Conservation (phyloP, 306 rosid species). For the Carpinus viminea region DNA sequence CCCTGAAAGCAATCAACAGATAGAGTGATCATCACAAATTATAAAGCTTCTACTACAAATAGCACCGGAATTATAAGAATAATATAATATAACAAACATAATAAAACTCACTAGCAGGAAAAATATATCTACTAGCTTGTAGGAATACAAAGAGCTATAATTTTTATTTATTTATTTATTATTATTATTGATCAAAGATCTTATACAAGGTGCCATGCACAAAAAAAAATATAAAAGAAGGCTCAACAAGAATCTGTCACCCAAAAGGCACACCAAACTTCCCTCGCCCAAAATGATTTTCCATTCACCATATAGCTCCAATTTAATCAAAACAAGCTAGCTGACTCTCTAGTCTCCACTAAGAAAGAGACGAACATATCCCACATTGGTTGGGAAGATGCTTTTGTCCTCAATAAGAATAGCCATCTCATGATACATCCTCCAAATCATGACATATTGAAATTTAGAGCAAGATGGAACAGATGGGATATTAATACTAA, state of each 20-base stretch:
- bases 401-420: too few species aligned
- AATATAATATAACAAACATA: neutral
- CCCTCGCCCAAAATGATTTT: neutral
- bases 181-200: neutral
- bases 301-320: neutral
- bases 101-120: neutral
- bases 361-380: neutral
- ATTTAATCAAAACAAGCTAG: neutral
- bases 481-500: neutral
- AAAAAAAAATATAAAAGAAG: neutral
- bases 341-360: neutral
- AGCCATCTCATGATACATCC: too few species aligned
- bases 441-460: neutral
- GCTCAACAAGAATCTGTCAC: neutral
- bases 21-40: constrained; percentile 14
- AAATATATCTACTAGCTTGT: neutral
- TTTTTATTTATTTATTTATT: neutral
- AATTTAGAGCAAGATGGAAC: neutral
- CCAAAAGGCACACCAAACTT: neutral
- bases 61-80: neutral
- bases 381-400: neutral
- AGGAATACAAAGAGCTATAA: neutral
- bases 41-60: neutral
- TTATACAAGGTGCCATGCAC: neutral
- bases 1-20: constrained; percentile 66